Percentiles rank a stretch among this genome's conserved stretches.
phyloP scores from a whole-genome alignment of 1,284 basidiomycete genomes.

The Phenoliferia sp. region DNA sequence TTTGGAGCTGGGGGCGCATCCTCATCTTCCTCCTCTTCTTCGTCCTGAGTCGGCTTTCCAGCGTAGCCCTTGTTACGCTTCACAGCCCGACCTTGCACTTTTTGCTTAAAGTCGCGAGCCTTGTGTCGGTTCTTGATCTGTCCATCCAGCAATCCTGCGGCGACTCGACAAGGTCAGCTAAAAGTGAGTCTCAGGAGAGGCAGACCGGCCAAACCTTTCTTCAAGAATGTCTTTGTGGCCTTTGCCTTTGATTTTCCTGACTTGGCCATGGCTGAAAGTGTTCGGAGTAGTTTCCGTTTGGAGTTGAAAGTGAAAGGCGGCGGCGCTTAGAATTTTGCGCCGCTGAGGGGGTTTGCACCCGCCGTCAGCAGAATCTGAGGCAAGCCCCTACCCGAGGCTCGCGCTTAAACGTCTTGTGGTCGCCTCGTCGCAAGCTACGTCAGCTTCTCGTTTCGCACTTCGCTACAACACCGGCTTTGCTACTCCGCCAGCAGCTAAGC shows the following conservation, averaged over 20 bases:
- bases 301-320: background rate
- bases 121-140: constrained; percentile 58
- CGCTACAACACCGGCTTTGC: too few species aligned
- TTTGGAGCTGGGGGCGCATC: constrained; percentile 44
- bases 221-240: constrained; percentile 48
- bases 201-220: too few species aligned
- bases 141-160: constrained; percentile 40
- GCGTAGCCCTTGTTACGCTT: constrained; percentile 24
- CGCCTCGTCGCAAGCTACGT: background rate
- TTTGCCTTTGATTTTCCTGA: constrained; percentile 47
- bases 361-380: background rate
- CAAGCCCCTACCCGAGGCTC: background rate
- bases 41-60: constrained; percentile 6
- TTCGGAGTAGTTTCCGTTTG: background rate
- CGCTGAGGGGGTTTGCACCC: background rate
- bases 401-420: background rate
- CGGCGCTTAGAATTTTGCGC: background rate
- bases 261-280: background rate
- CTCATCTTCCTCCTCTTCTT: constrained; percentile 7
- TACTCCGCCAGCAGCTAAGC: too few species aligned
- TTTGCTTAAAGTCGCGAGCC: constrained; percentile 17
- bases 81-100: constrained; percentile 27
- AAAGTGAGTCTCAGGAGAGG: too few species aligned
- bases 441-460: too few species aligned
- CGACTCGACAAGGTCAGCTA: too few species aligned